A percentile compares a stretch with the other conserved stretches of the same genome.
phyloP scores from a whole-genome alignment of 2,329 filamentous ascomycete genomes.

The Beauveria australis region DNA sequence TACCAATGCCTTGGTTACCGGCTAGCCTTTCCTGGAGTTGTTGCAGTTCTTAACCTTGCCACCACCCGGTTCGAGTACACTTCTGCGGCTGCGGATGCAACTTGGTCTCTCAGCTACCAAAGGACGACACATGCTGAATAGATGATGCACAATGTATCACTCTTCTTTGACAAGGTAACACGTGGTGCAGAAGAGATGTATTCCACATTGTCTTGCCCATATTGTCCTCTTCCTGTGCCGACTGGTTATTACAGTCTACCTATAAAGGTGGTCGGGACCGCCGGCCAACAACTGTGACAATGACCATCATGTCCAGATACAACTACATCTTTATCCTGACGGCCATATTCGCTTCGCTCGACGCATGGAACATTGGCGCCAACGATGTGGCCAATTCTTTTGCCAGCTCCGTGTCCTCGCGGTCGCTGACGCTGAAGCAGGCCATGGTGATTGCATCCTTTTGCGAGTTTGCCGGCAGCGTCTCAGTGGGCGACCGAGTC shows the following conservation, averaged over 20 bases:
- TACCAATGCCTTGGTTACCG: not conserved
- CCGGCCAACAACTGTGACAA: constrained; percentile 13
- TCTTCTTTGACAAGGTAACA: not conserved
- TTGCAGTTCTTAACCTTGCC: constrained; percentile 2
- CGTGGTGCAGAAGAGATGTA: not conserved
- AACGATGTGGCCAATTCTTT: constrained; percentile 43
- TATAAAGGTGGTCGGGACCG: not conserved
- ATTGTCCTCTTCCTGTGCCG: not conserved
- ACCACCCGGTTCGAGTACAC: not conserved
- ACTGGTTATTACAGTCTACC: not conserved
- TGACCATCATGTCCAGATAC: constrained; percentile 37
- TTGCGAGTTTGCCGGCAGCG: constrained; percentile 36
- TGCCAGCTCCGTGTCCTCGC: constrained; percentile 37
- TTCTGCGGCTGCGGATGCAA: not conserved
- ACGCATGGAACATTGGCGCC: constrained; percentile 52
- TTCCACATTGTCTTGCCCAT: not conserved
- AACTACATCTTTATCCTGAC: constrained; percentile 50
- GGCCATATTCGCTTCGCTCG: constrained; percentile 47
- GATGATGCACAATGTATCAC: not conserved
- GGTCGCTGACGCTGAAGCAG: constrained; percentile 38
- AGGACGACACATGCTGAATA: not conserved
- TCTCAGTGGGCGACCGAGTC: constrained; percentile 28
- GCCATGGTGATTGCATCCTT: constrained; percentile 35
- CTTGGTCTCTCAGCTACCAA: not conserved
- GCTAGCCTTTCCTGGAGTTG: not conserved